Evolutionary conservation across 768 basidiomycete genomes (phyloP).

Genomic region (Leccinum rimulosum): DNA sequence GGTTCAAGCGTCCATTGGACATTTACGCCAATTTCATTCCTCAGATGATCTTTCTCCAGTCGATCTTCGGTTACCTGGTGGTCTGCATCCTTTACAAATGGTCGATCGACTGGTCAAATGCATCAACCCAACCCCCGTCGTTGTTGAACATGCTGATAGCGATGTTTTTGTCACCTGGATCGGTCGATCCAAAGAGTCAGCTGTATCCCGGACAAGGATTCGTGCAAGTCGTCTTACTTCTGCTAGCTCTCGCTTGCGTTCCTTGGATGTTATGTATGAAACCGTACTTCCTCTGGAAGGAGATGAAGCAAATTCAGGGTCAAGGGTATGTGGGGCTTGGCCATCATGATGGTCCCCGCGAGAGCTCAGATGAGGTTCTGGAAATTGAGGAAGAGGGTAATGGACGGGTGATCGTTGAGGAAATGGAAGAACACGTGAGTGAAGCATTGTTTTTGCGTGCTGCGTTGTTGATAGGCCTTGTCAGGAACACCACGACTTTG

Average conservation of each 20-base stretch:
- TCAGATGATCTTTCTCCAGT: constrained; percentile 95
- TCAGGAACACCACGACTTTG: constrained; percentile 85
- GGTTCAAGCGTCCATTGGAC: constrained; percentile 82
- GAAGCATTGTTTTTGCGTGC: constrained; percentile 9
- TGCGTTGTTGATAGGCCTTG: constrained; percentile 8
- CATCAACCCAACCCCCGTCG: constrained; percentile 73
- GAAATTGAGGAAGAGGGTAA: constrained; percentile 83
- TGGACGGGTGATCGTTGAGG: constrained; percentile 70
- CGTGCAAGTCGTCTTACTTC: constrained; percentile 75
- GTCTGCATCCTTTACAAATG: constrained; percentile 97
- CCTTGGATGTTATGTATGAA: constrained; percentile 93
- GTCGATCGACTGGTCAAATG: constrained; percentile 85
- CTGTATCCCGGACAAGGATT: constrained; percentile 87
- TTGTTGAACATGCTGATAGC: constrained; percentile 93
- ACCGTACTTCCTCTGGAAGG: constrained; percentile 89
- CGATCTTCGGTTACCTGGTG: constrained; percentile 96
- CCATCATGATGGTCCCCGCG: constrained; percentile 53
- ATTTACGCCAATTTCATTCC: constrained; percentile 96
- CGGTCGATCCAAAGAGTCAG: constrained; percentile 61
- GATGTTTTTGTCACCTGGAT: constrained; percentile 94
- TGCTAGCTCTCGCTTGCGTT: constrained; percentile 82
- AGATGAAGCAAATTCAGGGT: constrained; percentile 77
- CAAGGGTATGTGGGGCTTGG: constrained; percentile 80
- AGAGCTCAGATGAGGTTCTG: constrained; percentile 58
- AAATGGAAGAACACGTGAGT: constrained; percentile 71